Conservation (phyloP, 371 early-diverging fungal species). For the Rhizopus stolonifer region DNA sequence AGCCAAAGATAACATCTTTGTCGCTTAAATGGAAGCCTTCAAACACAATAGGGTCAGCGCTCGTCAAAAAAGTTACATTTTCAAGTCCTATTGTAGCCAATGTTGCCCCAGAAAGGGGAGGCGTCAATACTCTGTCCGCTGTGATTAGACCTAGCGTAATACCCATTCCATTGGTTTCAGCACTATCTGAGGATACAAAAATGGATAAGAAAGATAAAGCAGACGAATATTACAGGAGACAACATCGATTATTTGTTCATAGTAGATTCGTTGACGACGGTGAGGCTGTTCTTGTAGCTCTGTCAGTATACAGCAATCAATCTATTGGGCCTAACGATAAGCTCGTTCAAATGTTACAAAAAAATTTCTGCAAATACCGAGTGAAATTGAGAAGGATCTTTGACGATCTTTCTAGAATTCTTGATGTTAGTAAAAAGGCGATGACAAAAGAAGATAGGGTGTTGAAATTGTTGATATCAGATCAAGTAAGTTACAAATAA, state of each 20-base stretch:
- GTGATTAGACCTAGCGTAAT: slow-evolving; percentile 1
- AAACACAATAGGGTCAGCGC: neutral
- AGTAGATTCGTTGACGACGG: slow-evolving; percentile 37
- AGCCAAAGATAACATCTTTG: neutral
- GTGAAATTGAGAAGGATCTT: slow-evolving; percentile 14
- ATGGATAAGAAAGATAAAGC: slow-evolving; percentile 24
- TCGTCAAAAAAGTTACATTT: neutral
- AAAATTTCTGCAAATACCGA: slow-evolving; percentile 17
- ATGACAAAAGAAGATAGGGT: slow-evolving; percentile 1
- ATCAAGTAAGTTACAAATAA: slow-evolving; percentile 8
- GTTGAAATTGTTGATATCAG: neutral
- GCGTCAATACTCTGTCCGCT: neutral
- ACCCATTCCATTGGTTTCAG: slow-evolving; percentile 4
- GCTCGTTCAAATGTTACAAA: slow-evolving; percentile 13
- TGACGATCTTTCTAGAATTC: neutral
- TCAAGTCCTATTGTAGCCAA: neutral
- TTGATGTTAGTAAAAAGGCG: slow-evolving; percentile 4
- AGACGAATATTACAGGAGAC: slow-evolving; percentile 38
- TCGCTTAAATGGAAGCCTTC: neutral
- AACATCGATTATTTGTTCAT: slow-evolving; percentile 37
- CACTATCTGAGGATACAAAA: slow-evolving; percentile 2
- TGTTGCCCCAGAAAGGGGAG: neutral
- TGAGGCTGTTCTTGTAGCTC: slow-evolving; percentile 29
- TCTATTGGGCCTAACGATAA: slow-evolving; percentile 2
- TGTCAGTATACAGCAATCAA: slow-evolving; percentile 23